Base-by-base conservation (phyloP, 1,284 basidiomycete species). In the Papiliotrema fonsecae region DNA sequence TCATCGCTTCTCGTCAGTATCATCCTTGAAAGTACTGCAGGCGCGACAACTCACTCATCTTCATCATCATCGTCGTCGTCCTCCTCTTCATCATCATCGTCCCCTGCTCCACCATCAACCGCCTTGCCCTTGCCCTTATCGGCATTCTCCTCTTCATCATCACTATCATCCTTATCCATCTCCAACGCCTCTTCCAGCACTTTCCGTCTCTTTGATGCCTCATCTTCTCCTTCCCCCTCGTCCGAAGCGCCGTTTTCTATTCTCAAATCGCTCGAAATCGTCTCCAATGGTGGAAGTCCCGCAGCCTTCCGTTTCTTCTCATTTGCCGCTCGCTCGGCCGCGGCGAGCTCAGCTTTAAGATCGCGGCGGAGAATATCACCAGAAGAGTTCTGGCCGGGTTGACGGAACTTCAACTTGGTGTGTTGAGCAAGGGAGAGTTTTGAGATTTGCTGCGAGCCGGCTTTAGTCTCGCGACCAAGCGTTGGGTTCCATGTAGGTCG, bases 351-450 rank as follows among this genome's bases (percentile, higher is more conserved):
- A 2, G 84, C 81, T 27, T 87, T 80, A 46, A 97, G 74, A 68
- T 97, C 91, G 24, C 81, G 79, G 56, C 84, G 84, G 52, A 80
- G 78, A 4, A 93, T 83, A 58, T 96, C 92, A 1, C 72, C 73
- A 1, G 78, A 69, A 1, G 84, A 84, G 0, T 87, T 90, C 72
- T 93, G 89, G 4, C 89, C 89, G 2, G 85, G 81, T 77, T 92
- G 88, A 26, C 92, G 83, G 75, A 96, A 97, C 77, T 97, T 97
- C 56, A 97, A 84, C 74, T 93, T 93, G 1, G 91, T 97, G 70
- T 96, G 88, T 4, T 88, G 79, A 3, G 92, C 88, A 79, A 94
- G 86, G 68, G 93, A 88, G 51, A 87, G 82, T 64, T 87, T 86
- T 14, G 88, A 91, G 74, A 85, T 87, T 69, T 91, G 88, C 55